Conservation (phyloP, 163 green algal species). For the Scenedesmus sp. region DNA sequence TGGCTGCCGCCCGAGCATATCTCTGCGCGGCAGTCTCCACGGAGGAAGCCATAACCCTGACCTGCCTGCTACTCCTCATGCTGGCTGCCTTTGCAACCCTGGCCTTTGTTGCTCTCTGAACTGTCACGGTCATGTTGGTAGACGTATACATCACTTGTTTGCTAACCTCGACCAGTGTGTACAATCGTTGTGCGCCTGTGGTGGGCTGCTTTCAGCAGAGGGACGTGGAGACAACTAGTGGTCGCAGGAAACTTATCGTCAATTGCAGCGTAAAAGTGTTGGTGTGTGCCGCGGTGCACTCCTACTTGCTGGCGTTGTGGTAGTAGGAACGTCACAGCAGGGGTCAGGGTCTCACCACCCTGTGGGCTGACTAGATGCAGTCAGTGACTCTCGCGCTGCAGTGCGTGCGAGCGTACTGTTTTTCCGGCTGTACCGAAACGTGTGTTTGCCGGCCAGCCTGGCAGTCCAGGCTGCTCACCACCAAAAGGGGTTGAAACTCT, state of each 20-base stretch:
- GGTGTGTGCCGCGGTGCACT: not conserved
- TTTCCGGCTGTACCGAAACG: too few relatives aligned
- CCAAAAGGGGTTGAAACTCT: too few relatives aligned
- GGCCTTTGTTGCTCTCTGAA: not conserved
- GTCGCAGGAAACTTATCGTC: not conserved
- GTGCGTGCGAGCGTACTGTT: too few relatives aligned
- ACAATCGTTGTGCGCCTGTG: not conserved
- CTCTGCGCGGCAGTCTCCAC: slow-evolving; percentile 5
- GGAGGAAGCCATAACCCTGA: not conserved
- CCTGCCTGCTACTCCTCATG: not conserved
- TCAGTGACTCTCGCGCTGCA: not conserved
- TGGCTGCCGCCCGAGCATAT: slow-evolving; percentile 21
- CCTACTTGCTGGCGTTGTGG: not conserved
- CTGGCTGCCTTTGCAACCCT: not conserved
- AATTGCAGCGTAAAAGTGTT: not conserved
- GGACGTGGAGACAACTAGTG: not conserved
- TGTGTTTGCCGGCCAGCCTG: too few relatives aligned
- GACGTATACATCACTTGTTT: not conserved
- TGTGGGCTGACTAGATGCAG: not conserved
- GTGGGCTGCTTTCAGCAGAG: not conserved
- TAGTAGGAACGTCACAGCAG: slow-evolving; percentile 2
- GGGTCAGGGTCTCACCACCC: not conserved
- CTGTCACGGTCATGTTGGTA: not conserved
- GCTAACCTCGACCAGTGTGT: not conserved
- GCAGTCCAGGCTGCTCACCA: too few relatives aligned